Evolutionary conservation across 768 basidiomycete species (phyloP), one percentile per base, ranked within the genome.

Genomic region (Pholiota microspora): DNA sequence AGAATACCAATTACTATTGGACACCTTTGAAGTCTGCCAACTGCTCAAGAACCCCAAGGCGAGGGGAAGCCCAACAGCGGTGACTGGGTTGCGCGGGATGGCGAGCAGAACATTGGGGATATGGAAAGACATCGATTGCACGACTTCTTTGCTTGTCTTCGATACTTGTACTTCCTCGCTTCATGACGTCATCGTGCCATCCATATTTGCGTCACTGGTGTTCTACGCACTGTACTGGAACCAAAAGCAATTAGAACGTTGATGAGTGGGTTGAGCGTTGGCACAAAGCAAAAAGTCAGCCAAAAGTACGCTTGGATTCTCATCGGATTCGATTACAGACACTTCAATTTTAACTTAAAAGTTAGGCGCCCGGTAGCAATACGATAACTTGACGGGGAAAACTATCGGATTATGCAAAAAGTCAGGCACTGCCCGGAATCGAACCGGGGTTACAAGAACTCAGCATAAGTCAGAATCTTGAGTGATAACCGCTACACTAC

Each of bases 31-130:
- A 3, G 82, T 78, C 28, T 73, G 69, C 23, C 70, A 69, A 4
- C 83, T 83, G 51, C 78, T 79, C 32, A 82, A 64, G 34, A 79
- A 71, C 29, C 85, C 85, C 0, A 84, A 67, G 32, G 74, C 74
- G 9, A 88, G 69, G 4, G 84, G 86, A 9, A 86, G 71, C 12
- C 83, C 84, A 7, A 86, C 72, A 1, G 84, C 83, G 10, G 78
- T 71, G 49, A 83, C 68, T 7, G 83, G 78, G 62, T 82, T 78
- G 62, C 82, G 76, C 3, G 82, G 81, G 55, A 83, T 75, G 16
- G 73, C 70, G 57, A 85, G 71, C 24, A 85, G 69, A 57, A 83
- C 67, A 51, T 72, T 74, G 15, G 83, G 82, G 35, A 84, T 68
- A 54, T 61, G 58, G 56, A 68, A 53, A 51, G 66, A 59, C 64